phyloP scores from a whole-genome alignment of 768 basidiomycete species.

The Mycena vitilis region DNA sequence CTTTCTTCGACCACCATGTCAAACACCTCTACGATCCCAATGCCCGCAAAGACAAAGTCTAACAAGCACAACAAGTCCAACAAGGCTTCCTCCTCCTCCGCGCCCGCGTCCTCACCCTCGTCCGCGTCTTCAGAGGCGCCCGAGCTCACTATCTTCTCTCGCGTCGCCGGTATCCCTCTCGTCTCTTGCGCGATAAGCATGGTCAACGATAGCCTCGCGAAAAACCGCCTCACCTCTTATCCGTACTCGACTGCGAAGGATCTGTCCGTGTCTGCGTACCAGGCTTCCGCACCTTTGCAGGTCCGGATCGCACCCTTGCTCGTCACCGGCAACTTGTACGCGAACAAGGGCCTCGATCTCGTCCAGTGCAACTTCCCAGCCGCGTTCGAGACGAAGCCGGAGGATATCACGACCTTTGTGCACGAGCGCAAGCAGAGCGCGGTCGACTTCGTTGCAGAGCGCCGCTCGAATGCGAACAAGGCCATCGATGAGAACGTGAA shows the following conservation, averaged over 20 bases:
- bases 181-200: constrained; percentile 72
- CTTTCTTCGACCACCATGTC: constrained; percentile 31
- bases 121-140: constrained; percentile 46
- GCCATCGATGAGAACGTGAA: constrained; percentile 74
- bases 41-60: constrained; percentile 19
- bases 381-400: constrained; percentile 79
- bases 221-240: constrained; percentile 69
- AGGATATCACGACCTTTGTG: constrained; percentile 73
- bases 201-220: constrained; percentile 68
- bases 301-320: constrained; percentile 74
- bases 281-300: constrained; percentile 74
- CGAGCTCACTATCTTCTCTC: constrained; percentile 69
- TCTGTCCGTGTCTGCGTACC: constrained; percentile 67
- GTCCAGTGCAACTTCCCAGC: constrained; percentile 81
- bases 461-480: constrained; percentile 60
- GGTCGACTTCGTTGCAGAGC: constrained; percentile 54
- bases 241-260: constrained; percentile 75
- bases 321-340: constrained; percentile 64
- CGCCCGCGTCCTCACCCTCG: constrained; percentile 19
- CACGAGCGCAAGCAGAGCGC: constrained; percentile 67
- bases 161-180: constrained; percentile 80
- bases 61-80: too few relatives aligned
- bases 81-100: background rate
- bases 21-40: constrained; percentile 33
- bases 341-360: constrained; percentile 79